Evolutionary conservation across 2,329 filamentous ascomycete genomes (phyloP).

Genomic region (Diplodia scrobiculata): DNA sequence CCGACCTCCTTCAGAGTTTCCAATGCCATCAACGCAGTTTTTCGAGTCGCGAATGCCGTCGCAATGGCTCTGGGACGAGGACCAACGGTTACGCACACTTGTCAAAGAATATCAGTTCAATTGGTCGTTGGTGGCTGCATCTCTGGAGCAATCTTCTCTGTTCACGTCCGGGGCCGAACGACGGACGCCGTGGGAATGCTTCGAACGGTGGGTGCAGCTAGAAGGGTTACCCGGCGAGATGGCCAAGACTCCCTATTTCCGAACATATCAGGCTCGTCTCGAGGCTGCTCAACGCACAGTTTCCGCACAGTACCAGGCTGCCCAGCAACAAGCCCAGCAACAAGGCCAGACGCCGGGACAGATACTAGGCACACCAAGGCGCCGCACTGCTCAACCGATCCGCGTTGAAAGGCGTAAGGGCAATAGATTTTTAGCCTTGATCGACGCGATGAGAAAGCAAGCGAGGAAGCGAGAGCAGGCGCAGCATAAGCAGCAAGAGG

Average conservation of each 20-base stretch:
- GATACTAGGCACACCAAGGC: constrained; percentile 56
- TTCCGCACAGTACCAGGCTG: constrained; percentile 59
- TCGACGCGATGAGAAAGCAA: constrained; percentile 93
- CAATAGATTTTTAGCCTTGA: constrained; percentile 81
- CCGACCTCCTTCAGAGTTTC: constrained; percentile 84
- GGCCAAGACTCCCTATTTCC: constrained; percentile 94
- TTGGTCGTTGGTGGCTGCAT: constrained; percentile 89
- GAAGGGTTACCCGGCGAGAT: constrained; percentile 91
- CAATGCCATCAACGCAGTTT: constrained; percentile 87
- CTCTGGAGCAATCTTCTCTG: constrained; percentile 71
- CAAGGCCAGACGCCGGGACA: constrained; percentile 55
- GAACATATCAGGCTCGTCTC: constrained; percentile 66
- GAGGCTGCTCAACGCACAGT: constrained; percentile 64
- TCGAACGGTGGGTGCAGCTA: constrained; percentile 91
- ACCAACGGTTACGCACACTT: constrained; percentile 80
- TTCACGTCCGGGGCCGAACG: constrained; percentile 86
- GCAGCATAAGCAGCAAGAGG: constrained; percentile 83
- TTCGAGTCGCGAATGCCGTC: constrained; percentile 85
- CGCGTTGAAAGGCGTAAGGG: constrained; percentile 84
- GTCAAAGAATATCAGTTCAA: constrained; percentile 96
- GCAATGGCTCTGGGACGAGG: constrained; percentile 87
- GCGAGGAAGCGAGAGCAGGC: constrained; percentile 90
- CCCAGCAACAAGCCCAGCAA: constrained; percentile 58
- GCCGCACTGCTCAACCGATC: constrained; percentile 73
- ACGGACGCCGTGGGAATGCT: constrained; percentile 96